Evolutionary conservation across 179 eudicot genomes (phyloP).

Genomic region (Drosera spatulata): DNA sequence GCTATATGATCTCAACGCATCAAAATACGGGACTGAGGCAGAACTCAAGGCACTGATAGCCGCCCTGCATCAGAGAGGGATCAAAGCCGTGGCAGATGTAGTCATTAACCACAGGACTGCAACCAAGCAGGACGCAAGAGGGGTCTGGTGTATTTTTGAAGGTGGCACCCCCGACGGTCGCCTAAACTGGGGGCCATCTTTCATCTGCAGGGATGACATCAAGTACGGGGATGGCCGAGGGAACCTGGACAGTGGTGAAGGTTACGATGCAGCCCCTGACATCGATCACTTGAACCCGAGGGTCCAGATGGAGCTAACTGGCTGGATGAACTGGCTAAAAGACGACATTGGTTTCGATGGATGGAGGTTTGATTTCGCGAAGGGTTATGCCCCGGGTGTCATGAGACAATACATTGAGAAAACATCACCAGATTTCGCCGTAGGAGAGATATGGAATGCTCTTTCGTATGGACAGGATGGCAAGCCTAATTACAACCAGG

Average conservation of each 20-base stretch:
- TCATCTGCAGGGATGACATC: too few species aligned
- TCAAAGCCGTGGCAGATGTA: slow-evolving; percentile 54
- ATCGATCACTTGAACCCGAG: slow-evolving; percentile 44
- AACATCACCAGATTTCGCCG: too few species aligned
- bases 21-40: slow-evolving; percentile 35
- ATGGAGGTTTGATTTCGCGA: too few species aligned
- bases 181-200: slow-evolving; percentile 48
- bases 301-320: slow-evolving; percentile 20
- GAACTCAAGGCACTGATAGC: slow-evolving; percentile 34
- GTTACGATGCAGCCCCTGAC: slow-evolving; percentile 35
- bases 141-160: slow-evolving; percentile 52
- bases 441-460: too few species aligned
- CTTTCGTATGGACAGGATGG: too few species aligned
- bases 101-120: slow-evolving; percentile 54
- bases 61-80: slow-evolving; percentile 33
- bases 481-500: too few species aligned
- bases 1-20: slow-evolving; percentile 55
- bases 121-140: slow-evolving; percentile 2
- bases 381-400: too few species aligned
- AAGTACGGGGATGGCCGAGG: slow-evolving; percentile 29
- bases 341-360: too few species aligned
- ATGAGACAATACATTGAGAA: too few species aligned
- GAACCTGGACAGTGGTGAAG: slow-evolving; percentile 33
- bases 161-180: slow-evolving; percentile 57
- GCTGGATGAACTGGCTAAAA: too few species aligned